Conservation (phyloP, 805 yeast genomes). For the Jamesozyma jinghongensis region DNA sequence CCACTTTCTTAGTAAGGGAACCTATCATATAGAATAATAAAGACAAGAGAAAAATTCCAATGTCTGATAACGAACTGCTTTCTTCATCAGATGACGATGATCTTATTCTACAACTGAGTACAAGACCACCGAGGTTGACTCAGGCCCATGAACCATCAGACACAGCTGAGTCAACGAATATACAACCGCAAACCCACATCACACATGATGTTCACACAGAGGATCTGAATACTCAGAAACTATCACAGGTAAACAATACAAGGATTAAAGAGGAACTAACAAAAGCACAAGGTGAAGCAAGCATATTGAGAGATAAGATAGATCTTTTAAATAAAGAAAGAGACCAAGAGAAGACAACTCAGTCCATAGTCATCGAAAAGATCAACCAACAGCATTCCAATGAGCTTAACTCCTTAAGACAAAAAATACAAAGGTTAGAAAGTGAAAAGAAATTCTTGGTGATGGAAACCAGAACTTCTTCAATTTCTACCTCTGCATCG, state of each 20-base stretch:
- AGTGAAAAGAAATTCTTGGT: constrained; percentile 49
- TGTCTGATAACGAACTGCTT: too few species aligned
- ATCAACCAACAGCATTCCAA: constrained; percentile 15
- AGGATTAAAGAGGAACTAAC: constrained; percentile 21
- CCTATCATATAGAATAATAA: too few species aligned
- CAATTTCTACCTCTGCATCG: constrained; percentile 4
- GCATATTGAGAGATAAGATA: constrained; percentile 62
- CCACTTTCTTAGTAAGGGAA: too few species aligned
- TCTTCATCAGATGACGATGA: constrained; percentile 29
- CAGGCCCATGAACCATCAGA: not conserved
- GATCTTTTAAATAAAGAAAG: constrained; percentile 36
- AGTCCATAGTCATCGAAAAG: constrained; percentile 21
- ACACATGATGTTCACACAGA: too few species aligned
- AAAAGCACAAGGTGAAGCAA: constrained; percentile 69
- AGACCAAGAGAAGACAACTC: constrained; percentile 31
- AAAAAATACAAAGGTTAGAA: constrained; percentile 36
- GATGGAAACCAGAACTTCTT: constrained; percentile 36
- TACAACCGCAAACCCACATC: too few species aligned
- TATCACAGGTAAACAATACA: not conserved
- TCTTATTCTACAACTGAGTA: constrained; percentile 38
- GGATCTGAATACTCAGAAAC: not conserved
- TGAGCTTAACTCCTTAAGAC: constrained; percentile 35
- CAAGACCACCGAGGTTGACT: constrained; percentile 25
- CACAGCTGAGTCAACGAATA: too few species aligned
- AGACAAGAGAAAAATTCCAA: too few species aligned